A percentile compares a stretch with the other conserved stretches of the same genome.
These are phyloP conservation scores for Sclerotinia trifoliorum DNA, from an alignment of 2,329 filamentous ascomycete species.

Conservation along the genomic window DNA sequence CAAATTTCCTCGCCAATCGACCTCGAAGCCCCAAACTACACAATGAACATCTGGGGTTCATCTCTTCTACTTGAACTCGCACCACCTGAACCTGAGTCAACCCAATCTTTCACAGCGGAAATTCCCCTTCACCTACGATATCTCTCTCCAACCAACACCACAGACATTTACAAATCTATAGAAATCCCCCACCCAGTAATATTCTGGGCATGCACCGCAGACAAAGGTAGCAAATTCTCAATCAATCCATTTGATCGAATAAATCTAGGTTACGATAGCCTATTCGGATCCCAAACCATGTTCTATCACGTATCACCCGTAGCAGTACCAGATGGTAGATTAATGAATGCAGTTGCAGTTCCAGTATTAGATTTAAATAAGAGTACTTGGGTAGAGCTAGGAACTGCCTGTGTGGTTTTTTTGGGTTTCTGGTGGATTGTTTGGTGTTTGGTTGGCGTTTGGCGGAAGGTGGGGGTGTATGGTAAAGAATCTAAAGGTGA, in stretches of 20 bases:
- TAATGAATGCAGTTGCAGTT: slow-evolving; percentile 58
- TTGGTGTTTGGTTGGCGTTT: slow-evolving; percentile 44
- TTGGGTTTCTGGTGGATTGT: slow-evolving; percentile 70
- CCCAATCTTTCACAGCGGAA: slow-evolving; percentile 58
- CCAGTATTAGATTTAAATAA: slow-evolving; percentile 62
- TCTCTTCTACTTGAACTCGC: slow-evolving; percentile 73
- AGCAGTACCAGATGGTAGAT: slow-evolving; percentile 26
- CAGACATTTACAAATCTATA: slow-evolving; percentile 52
- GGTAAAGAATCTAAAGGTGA: slow-evolving; percentile 20
- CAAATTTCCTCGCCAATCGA: slow-evolving; percentile 76
- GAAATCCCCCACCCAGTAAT: slow-evolving; percentile 77
- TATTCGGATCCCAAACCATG: slow-evolving; percentile 73
- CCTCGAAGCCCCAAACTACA: slow-evolving; percentile 86
- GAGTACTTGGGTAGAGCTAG: slow-evolving; percentile 48
- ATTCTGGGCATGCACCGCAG: slow-evolving; percentile 83
- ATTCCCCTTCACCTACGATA: slow-evolving; percentile 88
- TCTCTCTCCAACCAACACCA: slow-evolving; percentile 54
- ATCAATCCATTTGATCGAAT: slow-evolving; percentile 81
- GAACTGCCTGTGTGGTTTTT: slow-evolving; percentile 59
- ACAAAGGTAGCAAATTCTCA: slow-evolving; percentile 64
- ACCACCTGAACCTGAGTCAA: slow-evolving; percentile 44
- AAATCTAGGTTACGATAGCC: slow-evolving; percentile 80
- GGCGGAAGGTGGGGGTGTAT: slow-evolving; percentile 32
- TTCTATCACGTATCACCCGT: slow-evolving; percentile 75
- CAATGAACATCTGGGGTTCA: slow-evolving; percentile 74